Conservation (phyloP, 176 grass and related monocot species). For the Hyparrhenia diplandra region DNA sequence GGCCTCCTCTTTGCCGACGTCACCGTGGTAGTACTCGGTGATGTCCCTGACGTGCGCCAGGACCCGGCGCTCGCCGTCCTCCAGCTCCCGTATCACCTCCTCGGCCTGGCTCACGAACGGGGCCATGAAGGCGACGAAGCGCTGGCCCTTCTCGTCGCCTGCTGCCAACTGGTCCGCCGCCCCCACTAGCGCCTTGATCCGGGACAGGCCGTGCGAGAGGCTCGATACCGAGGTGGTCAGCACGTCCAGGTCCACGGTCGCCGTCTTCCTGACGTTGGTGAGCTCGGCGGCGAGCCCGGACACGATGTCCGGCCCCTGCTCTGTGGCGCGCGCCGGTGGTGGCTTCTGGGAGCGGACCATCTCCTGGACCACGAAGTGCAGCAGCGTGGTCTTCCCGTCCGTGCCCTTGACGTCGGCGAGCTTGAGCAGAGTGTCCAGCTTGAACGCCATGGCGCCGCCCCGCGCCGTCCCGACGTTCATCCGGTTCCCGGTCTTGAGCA, state of each 20-base stretch:
- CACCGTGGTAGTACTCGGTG: slow-evolving; percentile 95
- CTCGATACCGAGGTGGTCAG: slow-evolving; percentile 60
- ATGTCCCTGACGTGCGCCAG: slow-evolving; percentile 79
- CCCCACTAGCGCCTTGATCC: slow-evolving; percentile 57
- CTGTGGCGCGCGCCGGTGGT: neutral
- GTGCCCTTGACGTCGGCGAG: slow-evolving; percentile 95
- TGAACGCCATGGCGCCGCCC: slow-evolving; percentile 92
- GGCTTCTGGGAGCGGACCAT: slow-evolving; percentile 58
- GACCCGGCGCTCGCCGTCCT: slow-evolving; percentile 56
- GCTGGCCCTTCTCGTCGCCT: slow-evolving; percentile 20
- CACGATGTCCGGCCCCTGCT: slow-evolving; percentile 54
- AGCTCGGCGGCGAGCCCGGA: slow-evolving; percentile 70
- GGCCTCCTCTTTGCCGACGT: slow-evolving; percentile 72
- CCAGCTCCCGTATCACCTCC: slow-evolving; percentile 64
- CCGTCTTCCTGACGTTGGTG: slow-evolving; percentile 74
- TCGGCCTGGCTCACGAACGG: slow-evolving; percentile 57
- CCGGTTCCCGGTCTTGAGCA: slow-evolving; percentile 95
- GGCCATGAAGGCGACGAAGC: slow-evolving; percentile 57
- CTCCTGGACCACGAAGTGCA: slow-evolving; percentile 92
- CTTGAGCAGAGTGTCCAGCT: slow-evolving; percentile 88
- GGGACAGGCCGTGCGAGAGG: slow-evolving; percentile 54
- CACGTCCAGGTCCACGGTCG: slow-evolving; percentile 80
- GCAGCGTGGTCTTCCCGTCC: slow-evolving; percentile 87
- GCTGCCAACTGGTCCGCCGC: neutral
- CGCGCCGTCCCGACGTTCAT: slow-evolving; percentile 90